Base-by-base conservation (phyloP, 305 asterid genomes). In the Fraxinus latifolia region DNA sequence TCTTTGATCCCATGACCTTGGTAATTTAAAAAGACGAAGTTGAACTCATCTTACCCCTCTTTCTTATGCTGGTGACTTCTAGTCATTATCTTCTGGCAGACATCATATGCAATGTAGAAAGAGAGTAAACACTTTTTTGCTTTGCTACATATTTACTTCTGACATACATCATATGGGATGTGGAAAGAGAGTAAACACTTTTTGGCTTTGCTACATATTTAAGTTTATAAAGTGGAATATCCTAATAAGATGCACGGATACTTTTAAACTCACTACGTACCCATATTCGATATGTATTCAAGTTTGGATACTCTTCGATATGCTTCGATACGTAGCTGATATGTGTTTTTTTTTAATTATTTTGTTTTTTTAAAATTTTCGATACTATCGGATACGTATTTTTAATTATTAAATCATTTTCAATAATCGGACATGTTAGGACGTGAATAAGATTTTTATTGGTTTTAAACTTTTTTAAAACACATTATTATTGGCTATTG, bases 161-260 rank as follows among this genome's bases (percentile, higher is more conserved):
- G 82, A 36, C 73, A 25, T 72, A 42, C 73, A 76, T 76, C 62
- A 19, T 44, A 5, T 39, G 67, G 77, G 39, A 62, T 62, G 33
- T 62, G 15, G 72, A 21, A 62, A 21, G 72, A 21, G 32, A 76
- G 76, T 17, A 25, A 74, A 17, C n/a, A 73, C 55, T 65, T 77
- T 67, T 42, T 79, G 3, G 36, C 37, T 33, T 7, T 32, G 73
- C 72, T 23, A 50, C 37, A 81, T 21, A 4, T 32, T 84, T 65
- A 87, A 58, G n/a, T 53, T 80, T 76, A 60, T 37, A 5, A 77
- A 68, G 78, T 67, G n/a, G 37, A 67, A 67, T 65, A 80, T 50
- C 60, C 21, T 50, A 50, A 50, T 27, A 27, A 39, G 2, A 9
- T 0, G 47, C 47, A 33, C 37, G 7, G 37, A 5, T 33, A 33